Conservation (phyloP, 2,329 filamentous ascomycete species). For the Zasmidium citrigriseum region DNA sequence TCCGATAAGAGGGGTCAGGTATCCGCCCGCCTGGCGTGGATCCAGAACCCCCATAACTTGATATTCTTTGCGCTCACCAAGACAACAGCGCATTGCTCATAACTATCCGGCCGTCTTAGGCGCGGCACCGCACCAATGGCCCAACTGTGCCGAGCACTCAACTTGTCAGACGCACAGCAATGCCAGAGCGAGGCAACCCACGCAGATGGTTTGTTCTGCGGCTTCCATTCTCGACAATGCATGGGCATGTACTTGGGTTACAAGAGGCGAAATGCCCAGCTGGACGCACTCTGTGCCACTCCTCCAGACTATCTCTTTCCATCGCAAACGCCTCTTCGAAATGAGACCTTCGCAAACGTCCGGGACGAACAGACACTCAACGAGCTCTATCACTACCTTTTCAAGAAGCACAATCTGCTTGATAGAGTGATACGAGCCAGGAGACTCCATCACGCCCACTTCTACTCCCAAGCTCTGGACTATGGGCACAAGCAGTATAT, state of each 20-base stretch:
- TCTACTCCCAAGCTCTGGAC: conserved; percentile 45
- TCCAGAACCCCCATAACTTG: too few species aligned
- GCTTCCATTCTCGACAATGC: conserved; percentile 45
- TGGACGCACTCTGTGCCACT: conserved; percentile 40
- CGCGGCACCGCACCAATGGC: not conserved
- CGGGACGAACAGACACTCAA: conserved; percentile 40
- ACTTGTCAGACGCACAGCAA: not conserved
- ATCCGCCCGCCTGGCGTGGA: too few species aligned
- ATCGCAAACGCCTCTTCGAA: conserved; percentile 37
- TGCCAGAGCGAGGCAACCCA: not conserved
- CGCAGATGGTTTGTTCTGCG: conserved; percentile 32
- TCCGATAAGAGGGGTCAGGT: too few species aligned
- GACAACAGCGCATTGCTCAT: too few species aligned
- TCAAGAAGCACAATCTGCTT: conserved; percentile 39
- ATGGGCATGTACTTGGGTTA: conserved; percentile 53
- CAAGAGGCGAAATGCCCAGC: conserved; percentile 48
- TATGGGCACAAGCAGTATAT: conserved; percentile 48
- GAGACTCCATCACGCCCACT: conserved; percentile 45
- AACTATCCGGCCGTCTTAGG: too few species aligned
- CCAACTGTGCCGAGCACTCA: not conserved
- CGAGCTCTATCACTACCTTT: conserved; percentile 45
- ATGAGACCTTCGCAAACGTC: conserved; percentile 43
- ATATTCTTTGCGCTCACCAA: too few species aligned
- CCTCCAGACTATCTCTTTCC: conserved; percentile 42
- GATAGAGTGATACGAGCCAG: conserved; percentile 46